These are phyloP conservation scores for Aspergillus sp. DNA, from an alignment of 2,329 filamentous ascomycete genomes.

Conservation along the genomic window DNA sequence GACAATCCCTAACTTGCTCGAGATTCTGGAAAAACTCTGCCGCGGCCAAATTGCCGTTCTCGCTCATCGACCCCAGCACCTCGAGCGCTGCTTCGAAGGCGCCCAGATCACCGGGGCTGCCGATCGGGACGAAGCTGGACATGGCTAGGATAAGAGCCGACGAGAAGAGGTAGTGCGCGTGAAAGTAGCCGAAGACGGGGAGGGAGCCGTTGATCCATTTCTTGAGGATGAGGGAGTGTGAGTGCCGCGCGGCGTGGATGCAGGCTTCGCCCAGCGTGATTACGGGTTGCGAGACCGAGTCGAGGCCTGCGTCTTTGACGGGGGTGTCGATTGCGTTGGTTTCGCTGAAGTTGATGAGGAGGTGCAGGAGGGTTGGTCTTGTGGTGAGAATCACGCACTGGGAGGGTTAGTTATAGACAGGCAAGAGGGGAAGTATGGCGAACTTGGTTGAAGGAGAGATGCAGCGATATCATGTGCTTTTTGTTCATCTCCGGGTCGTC, in stretches of 20 bases:
- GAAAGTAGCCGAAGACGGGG: constrained; percentile 32
- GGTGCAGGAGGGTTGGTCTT: constrained; percentile 30
- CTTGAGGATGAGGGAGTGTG: constrained; percentile 28
- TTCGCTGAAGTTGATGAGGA: constrained; percentile 26
- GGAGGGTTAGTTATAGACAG: neutral
- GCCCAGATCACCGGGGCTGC: constrained; percentile 19
- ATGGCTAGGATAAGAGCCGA: constrained; percentile 29
- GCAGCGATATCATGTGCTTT: constrained; percentile 24
- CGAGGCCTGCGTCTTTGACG: constrained; percentile 2
- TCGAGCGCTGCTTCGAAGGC: constrained; percentile 25
- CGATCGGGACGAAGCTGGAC: constrained; percentile 26
- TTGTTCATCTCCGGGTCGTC: constrained; percentile 24
- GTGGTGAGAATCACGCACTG: constrained; percentile 33
- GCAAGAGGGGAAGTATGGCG: neutral
- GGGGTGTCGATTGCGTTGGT: constrained; percentile 5
- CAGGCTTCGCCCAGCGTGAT: constrained; percentile 30
- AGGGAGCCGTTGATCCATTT: constrained; percentile 31
- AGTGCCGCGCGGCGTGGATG: constrained; percentile 29
- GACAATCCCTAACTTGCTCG: constrained; percentile 22
- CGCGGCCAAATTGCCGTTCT: constrained; percentile 28
- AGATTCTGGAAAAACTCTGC: constrained; percentile 27
- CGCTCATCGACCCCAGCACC: constrained; percentile 23
- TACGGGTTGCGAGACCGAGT: constrained; percentile 28
- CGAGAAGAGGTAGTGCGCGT: constrained; percentile 33
- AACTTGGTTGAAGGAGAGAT: constrained; percentile 30